These are phyloP conservation scores for Fusarium pseudograminearum DNA, from an alignment of 2,329 filamentous ascomycete genomes.

Conservation along the genomic window DNA sequence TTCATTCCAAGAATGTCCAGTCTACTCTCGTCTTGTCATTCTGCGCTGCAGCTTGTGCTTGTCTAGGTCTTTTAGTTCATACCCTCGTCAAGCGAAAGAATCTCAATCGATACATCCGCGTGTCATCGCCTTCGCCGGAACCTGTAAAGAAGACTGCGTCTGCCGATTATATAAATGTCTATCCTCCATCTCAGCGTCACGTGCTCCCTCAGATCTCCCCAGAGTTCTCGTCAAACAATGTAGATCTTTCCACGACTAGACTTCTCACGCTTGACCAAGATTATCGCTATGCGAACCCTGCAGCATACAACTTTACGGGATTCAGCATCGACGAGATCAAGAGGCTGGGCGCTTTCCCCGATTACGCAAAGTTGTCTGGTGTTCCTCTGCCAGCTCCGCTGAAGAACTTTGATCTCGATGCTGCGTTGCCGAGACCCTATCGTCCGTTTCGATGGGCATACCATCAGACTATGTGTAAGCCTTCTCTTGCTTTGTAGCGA, in stretches of 20 bases:
- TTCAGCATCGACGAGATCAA: slow-evolving; percentile 78
- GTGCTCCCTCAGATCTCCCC: slow-evolving; percentile 25
- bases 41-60: slow-evolving; percentile 19
- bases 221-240: not conserved
- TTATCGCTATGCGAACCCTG: slow-evolving; percentile 50
- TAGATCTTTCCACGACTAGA: slow-evolving; percentile 32
- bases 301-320: slow-evolving; percentile 72
- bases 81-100: slow-evolving; percentile 39
- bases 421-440: slow-evolving; percentile 78
- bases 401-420: slow-evolving; percentile 73
- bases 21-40: slow-evolving; percentile 16
- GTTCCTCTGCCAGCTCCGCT: slow-evolving; percentile 77
- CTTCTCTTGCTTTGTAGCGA: no score
- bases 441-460: slow-evolving; percentile 86
- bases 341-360: slow-evolving; percentile 79
- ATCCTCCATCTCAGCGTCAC: slow-evolving; percentile 46
- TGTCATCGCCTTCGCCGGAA: slow-evolving; percentile 23
- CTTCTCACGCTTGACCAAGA: slow-evolving; percentile 51
- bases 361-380: slow-evolving; percentile 80
- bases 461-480: slow-evolving; percentile 94
- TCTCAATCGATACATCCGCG: slow-evolving; percentile 22
- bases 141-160: slow-evolving; percentile 30
- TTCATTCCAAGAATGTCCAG: slow-evolving; percentile 18
- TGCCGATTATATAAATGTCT: slow-evolving; percentile 45
- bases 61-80: slow-evolving; percentile 32